A percentile compares a stretch with the other conserved stretches of the same genome.
phyloP scores from a whole-genome alignment of 2,329 filamentous ascomycete species.

The Arthrobotrys conoides region DNA sequence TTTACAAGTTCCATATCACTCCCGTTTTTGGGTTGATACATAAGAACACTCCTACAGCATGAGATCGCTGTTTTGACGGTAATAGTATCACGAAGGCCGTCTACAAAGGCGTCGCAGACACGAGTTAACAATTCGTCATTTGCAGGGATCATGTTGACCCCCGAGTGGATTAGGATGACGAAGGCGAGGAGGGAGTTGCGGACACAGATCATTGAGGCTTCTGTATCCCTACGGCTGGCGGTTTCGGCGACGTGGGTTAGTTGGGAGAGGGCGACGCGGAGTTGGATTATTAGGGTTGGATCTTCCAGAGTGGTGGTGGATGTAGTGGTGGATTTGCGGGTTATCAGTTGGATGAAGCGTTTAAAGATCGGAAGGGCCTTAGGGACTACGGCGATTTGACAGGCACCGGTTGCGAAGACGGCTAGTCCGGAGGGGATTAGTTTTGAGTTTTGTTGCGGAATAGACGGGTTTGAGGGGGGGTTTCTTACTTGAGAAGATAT shows the following conservation, averaged over 20 bases:
- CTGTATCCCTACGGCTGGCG: slow-evolving; percentile 72
- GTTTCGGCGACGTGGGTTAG: slow-evolving; percentile 63
- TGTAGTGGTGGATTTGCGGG: slow-evolving; percentile 65
- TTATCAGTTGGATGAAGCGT: slow-evolving; percentile 85
- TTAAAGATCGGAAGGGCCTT: slow-evolving; percentile 92
- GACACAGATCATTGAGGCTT: slow-evolving; percentile 86
- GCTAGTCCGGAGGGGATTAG: slow-evolving; percentile 65
- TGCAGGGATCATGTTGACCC: slow-evolving; percentile 79
- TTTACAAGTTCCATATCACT: slow-evolving; percentile 82
- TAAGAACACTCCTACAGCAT: slow-evolving; percentile 85
- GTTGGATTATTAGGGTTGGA: slow-evolving; percentile 61
- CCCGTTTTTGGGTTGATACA: slow-evolving; percentile 72
- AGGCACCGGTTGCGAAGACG: slow-evolving; percentile 86
- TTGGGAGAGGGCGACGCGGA: slow-evolving; percentile 63
- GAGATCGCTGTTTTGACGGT: slow-evolving; percentile 80
- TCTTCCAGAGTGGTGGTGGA: slow-evolving; percentile 23
- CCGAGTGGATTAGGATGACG: slow-evolving; percentile 88
- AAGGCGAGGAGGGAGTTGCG: slow-evolving; percentile 92
- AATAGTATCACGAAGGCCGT: slow-evolving; percentile 76
- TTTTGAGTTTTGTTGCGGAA: not conserved
- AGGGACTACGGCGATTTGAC: slow-evolving; percentile 89
- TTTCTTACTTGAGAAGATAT: slow-evolving; percentile 82
- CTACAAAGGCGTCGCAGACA: slow-evolving; percentile 84
- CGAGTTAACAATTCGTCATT: slow-evolving; percentile 74
- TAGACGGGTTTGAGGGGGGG: not conserved